Base-by-base conservation (phyloP, 139 green algal species). In the Dunaliella primolecta region DNA sequence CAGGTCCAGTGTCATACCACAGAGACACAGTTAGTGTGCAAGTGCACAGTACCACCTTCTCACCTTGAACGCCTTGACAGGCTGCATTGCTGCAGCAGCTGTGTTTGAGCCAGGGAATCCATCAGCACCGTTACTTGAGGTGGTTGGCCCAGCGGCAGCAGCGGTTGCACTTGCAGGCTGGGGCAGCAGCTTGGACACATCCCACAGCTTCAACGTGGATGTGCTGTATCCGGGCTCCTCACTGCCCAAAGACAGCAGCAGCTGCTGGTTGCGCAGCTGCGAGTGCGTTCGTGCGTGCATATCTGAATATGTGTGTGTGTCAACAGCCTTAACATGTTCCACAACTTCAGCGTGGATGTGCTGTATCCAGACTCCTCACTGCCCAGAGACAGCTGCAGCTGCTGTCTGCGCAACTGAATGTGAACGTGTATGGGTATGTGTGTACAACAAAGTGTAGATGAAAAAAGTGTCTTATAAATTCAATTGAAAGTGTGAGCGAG, bases 121-220 rank as follows among this genome's bases (percentile, higher is more conserved):
- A 20, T 36, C 72, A 78, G 72, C 72, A 20, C 29, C 72, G 72
- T 7, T 25, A 3, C 3, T 78, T 3, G n/a, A 32, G 29, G 7
- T 64, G 46, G 46, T 15, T 7, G 46, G 7, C 7, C 7, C 46
- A 64, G 46, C 46, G 46, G 46, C 72, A 32, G 72, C n/a, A 32
- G n/a, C 72, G 24, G 29, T 7, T 20, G 11, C 27, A 74, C 71
- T 30, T 83, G 75, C 30, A 75, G 75, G 20, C 46, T 64, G 46
- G 64, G 36, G 27, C 20, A 83, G 80, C 24, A 83, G 31, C 25
- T 29, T 46, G 37, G 29, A 11, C 80, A 83, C 2, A 71, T 91
- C 84, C 92, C 92, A 95, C 3, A 94, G 32, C 75, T 95, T 95
- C 36, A 95, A 36, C 24, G 85, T 89, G 30, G 92, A 82, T 57